Conservation (phyloP, 371 early-diverging fungal species). For the Actinomortierella ambigua region DNA sequence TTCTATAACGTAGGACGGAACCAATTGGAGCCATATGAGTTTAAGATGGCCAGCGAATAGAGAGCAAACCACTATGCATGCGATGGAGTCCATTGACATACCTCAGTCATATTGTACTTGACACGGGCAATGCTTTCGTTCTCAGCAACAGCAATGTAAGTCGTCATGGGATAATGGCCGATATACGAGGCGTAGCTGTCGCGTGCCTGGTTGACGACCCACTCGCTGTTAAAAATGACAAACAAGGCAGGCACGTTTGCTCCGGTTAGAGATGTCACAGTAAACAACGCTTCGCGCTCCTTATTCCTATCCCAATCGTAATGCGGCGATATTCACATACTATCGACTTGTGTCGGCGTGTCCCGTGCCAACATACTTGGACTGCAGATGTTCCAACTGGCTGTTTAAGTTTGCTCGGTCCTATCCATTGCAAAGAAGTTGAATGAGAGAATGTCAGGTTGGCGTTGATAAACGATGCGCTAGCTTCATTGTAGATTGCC, state of each 20-base stretch:
- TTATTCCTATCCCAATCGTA: no score
- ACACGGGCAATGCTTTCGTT: slow-evolving; percentile 83
- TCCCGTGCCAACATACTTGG: slow-evolving; percentile 90
- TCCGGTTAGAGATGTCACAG: no score
- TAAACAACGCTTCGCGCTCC: no score
- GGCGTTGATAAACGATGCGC: not conserved
- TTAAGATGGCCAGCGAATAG: not conserved
- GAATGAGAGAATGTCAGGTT: not conserved
- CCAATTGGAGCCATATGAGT: not conserved
- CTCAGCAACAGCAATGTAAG: slow-evolving; percentile 85
- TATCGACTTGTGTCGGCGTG: slow-evolving; percentile 91
- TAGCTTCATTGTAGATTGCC: no score
- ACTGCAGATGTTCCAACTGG: slow-evolving; percentile 86
- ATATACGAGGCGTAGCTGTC: slow-evolving; percentile 83
- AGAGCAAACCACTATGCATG: not conserved
- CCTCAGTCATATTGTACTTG: slow-evolving; percentile 75
- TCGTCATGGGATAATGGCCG: slow-evolving; percentile 75
- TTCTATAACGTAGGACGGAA: slow-evolving; percentile 52
- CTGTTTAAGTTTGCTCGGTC: slow-evolving; percentile 80
- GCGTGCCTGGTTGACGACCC: slow-evolving; percentile 85
- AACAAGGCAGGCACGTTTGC: not conserved
- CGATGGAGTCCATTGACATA: slow-evolving; percentile 26
- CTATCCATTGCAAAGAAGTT: slow-evolving; percentile 36
- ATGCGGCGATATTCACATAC: slow-evolving; percentile 42
- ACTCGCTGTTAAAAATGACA: slow-evolving; percentile 65